Conservation (phyloP, 2,329 filamentous ascomycete species). For the Mollisia scopiformis region DNA sequence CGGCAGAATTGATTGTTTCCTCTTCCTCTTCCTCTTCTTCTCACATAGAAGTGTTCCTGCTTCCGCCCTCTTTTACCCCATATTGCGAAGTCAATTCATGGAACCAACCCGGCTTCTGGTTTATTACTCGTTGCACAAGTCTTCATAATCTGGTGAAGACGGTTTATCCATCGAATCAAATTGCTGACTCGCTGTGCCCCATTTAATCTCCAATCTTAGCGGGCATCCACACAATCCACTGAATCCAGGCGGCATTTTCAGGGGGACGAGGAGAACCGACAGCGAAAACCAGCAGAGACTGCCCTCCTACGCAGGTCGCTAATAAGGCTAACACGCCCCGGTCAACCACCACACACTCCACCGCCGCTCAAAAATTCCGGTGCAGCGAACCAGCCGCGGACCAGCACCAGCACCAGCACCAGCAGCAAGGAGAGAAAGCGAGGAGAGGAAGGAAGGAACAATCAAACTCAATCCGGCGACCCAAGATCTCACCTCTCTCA, state of each 20-base stretch:
- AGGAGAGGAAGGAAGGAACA: neutral
- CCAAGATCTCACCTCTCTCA: too few relatives aligned
- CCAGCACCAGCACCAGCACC: neutral
- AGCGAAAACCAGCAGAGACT: neutral
- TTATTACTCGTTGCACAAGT: constrained; percentile 1
- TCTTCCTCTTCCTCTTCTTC: too few relatives aligned
- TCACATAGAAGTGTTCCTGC: neutral
- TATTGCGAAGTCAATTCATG: neutral
- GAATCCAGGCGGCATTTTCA: too few relatives aligned
- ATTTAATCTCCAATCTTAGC: constrained; percentile 8
- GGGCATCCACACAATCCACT: neutral
- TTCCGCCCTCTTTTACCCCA: neutral
- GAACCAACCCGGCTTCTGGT: neutral
- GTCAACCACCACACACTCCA: too few relatives aligned
- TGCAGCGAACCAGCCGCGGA: too few relatives aligned
- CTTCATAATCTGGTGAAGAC: neutral
- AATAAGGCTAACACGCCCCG: too few relatives aligned
- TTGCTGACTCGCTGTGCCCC: constrained; percentile 6
- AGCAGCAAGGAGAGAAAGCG: neutral
- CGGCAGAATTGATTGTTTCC: too few relatives aligned
- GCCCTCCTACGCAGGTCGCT: too few relatives aligned
- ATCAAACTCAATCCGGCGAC: neutral
- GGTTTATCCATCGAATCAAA: constrained; percentile 8
- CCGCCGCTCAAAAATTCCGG: too few relatives aligned
- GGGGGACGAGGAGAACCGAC: neutral